Evolutionary conservation across 331 rosid genomes (phyloP), one percentile per base, ranked within the genome.

Genomic region (Rhamnella rubrinervis): DNA sequence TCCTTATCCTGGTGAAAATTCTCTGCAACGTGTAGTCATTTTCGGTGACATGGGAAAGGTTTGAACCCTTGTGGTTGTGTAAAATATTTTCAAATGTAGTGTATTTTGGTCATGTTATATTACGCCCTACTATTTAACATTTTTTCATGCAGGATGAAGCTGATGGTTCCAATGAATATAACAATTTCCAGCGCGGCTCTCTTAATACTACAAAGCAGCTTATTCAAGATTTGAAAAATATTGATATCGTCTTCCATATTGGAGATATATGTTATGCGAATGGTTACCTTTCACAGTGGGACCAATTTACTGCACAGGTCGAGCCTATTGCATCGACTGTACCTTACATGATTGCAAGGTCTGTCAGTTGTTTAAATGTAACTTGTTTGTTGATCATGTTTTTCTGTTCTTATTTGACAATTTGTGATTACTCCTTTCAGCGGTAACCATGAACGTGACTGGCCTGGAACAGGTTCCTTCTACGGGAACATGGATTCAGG

Each of bases 1-100:
- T 67, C 92, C 97, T 71, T 90, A 86, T 81, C 97, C 92, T 66
- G 97, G 97, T 61, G 89, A 86, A 72, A 86, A 82, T 41, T 90
- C 95, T n/a, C 73, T 83, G 66, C 95, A 88, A 65, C 89, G 85
- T 49, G 87, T 88, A 39, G 86, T 84, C 81, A 83, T 90, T 81
- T 88, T 90, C 49, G 97, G 97, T 11, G 97, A 90, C 78, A 88
- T 88, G 92, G 95, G 97, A 64, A 90, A 90, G 97, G 95, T 90
- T 81, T 73, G 83, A 68, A 80, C 75, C 72, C 53, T 17, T 63
- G 39, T 62, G 25, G 37, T 17, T 63, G 39, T 62, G 25, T 26
- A 75, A 71, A 67, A 41, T 10, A 47, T 58, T 65, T 38, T 6
- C 19, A 31, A 23, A 13, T 25, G 10, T 63, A 15, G 46, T 66